Conservation (phyloP, 768 basidiomycete species). For the Gautieria morchelliformis region DNA sequence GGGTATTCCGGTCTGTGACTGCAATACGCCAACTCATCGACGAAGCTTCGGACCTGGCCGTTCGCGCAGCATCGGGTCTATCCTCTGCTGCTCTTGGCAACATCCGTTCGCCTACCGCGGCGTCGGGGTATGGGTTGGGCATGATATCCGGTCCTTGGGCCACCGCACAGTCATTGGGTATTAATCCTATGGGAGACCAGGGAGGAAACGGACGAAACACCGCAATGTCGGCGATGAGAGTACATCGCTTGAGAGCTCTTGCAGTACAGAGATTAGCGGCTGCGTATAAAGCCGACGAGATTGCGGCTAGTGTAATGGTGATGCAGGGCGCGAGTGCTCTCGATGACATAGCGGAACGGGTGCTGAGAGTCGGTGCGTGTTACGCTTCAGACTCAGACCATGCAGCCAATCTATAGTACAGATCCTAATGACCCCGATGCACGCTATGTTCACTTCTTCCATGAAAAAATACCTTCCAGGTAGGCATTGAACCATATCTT, state of each 20-base stretch:
- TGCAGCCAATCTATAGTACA: slow-evolving; percentile 18
- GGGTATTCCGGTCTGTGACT: slow-evolving; percentile 70
- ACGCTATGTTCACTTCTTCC: slow-evolving; percentile 87
- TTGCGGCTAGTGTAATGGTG: slow-evolving; percentile 87
- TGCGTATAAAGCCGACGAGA: slow-evolving; percentile 82
- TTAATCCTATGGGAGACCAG: slow-evolving; percentile 45
- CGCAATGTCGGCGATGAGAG: slow-evolving; percentile 76
- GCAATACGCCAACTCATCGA: slow-evolving; percentile 76
- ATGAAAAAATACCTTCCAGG: slow-evolving; percentile 92
- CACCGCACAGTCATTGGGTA: slow-evolving; percentile 50
- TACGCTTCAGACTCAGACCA: not conserved
- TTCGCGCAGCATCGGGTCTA: slow-evolving; percentile 79
- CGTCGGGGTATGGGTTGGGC: slow-evolving; percentile 21
- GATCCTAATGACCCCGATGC: slow-evolving; percentile 74
- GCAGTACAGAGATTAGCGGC: slow-evolving; percentile 82
- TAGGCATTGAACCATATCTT: slow-evolving; percentile 19
- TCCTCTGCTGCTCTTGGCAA: slow-evolving; percentile 66
- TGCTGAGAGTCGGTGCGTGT: slow-evolving; percentile 55
- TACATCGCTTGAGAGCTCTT: slow-evolving; percentile 69
- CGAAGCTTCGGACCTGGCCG: slow-evolving; percentile 80
- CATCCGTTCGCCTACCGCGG: slow-evolving; percentile 28
- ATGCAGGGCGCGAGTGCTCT: slow-evolving; percentile 93
- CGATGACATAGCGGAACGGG: slow-evolving; percentile 85
- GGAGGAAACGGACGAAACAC: slow-evolving; percentile 56
- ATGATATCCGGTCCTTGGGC: slow-evolving; percentile 47